Evolutionary conservation across 2,329 filamentous ascomycete genomes (phyloP), one percentile per base, ranked within the genome.

Genomic region (Coniosporium tulheliwenetii): DNA sequence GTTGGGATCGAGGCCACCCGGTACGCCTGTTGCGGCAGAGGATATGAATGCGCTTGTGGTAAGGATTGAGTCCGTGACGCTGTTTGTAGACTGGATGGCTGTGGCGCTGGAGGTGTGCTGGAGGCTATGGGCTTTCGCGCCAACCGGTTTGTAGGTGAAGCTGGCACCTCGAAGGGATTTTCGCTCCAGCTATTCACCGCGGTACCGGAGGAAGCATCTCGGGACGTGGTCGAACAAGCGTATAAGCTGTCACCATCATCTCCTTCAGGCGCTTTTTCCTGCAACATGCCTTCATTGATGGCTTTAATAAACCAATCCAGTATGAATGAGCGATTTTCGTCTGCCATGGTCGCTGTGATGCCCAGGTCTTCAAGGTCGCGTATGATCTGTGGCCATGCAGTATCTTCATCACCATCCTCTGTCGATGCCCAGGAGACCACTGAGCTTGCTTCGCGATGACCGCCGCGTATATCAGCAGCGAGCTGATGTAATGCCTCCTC

Each of bases 281-380:
- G 38, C 12, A 57, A 43, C 34, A 52, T 48, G 8, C 53, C 55
- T 39, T 52, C 48, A 36, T 57, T 56, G 19, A 56, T 54, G 5
- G 54, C 55, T 13, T 39, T 43, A 14, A 56, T 42, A 30, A 58
- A 50, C 54, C 53, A 56, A 14, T 46, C 51, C 19, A 52, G 43
- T 34, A 58, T 55, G 38, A 56, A 45, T 13, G 52, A 45, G 7
- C 50, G 50, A 36, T 57, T 52, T 15, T 41, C 37, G 16, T 35
- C 31, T 7, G 40, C 33, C 10, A 39, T 30, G 14, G 26, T 30
- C 30, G 47, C 39, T 14, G 48, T 47, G 2, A 58, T 45, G 5
- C 54, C 54, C 15, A 55, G 50, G 36, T 57, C 55, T 37, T 55
- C 51, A 2, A 58, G 45, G 34, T 58, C 55, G 9, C 50, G 46